Percentiles rank a stretch among this genome's conserved stretches.
These are phyloP conservation scores for Blastobotrys serpentis DNA, from an alignment of 1,139 yeast species.

Conservation along the genomic window DNA sequence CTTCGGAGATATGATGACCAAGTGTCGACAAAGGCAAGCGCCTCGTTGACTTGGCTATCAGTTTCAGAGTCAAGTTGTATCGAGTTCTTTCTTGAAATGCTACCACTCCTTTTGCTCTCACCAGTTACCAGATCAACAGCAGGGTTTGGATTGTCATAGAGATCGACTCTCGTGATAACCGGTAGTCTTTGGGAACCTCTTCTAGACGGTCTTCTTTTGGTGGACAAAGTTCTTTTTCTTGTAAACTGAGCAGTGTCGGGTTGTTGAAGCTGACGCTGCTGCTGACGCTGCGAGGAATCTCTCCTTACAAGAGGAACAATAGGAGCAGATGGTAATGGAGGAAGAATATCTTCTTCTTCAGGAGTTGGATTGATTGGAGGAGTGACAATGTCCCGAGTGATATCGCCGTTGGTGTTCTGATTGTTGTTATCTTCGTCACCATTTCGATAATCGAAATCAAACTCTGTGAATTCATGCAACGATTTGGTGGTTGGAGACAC, in stretches of 20 bases:
- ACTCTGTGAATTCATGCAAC: slow-evolving; percentile 19
- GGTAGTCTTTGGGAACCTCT: slow-evolving; percentile 15
- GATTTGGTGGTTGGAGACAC: background rate
- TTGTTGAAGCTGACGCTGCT: too few relatives aligned
- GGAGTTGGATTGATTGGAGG: background rate
- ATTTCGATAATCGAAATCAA: slow-evolving; percentile 23
- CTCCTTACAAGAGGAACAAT: background rate
- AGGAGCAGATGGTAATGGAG: slow-evolving; percentile 4
- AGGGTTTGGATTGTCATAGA: slow-evolving; percentile 27
- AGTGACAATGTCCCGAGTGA: too few relatives aligned
- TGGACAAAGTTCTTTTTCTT: slow-evolving; percentile 16
- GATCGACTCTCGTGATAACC: slow-evolving; percentile 26
- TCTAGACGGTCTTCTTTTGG: slow-evolving; percentile 6
- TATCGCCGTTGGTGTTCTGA: background rate
- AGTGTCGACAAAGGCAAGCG: slow-evolving; percentile 36
- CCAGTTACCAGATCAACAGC: slow-evolving; percentile 17
- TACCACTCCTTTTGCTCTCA: background rate
- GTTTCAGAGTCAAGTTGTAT: background rate
- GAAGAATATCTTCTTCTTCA: background rate
- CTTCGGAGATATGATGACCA: slow-evolving; percentile 39
- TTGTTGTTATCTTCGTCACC: background rate
- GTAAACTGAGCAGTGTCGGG: slow-evolving; percentile 10
- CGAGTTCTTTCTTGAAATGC: background rate
- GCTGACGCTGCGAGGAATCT: background rate
- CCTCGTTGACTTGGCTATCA: slow-evolving; percentile 28